Evolutionary conservation across 768 basidiomycete genomes (phyloP).

Genomic region (Rhodotorula graminis): DNA sequence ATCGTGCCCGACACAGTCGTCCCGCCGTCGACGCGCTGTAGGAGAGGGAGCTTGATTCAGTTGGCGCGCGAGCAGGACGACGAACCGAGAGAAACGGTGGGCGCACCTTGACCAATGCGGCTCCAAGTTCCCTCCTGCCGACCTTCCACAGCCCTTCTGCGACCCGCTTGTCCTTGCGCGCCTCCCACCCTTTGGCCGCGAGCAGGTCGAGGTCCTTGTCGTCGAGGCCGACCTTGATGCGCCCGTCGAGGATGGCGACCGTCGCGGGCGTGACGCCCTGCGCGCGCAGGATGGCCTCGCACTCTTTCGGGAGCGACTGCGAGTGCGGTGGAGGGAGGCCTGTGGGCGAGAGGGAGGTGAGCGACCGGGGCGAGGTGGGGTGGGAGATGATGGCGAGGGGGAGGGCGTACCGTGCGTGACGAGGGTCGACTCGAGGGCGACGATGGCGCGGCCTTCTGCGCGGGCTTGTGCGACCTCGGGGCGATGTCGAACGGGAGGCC

Average conservation of each 20-base stretch:
- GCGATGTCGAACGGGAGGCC: conserved; percentile 60
- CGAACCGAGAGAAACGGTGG: not conserved
- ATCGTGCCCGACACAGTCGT: conserved; percentile 54
- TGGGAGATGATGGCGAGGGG: not conserved
- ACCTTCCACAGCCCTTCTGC: conserved; percentile 53
- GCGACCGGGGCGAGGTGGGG: too few species aligned
- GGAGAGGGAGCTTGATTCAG: conserved; percentile 36
- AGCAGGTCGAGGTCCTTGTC: conserved; percentile 62
- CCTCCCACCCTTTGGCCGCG: conserved; percentile 53
- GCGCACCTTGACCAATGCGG: conserved; percentile 61
- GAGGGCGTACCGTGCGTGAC: conserved; percentile 65
- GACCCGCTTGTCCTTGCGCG: conserved; percentile 14
- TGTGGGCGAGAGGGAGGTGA: not conserved
- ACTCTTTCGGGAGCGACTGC: conserved; percentile 24
- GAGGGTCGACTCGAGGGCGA: conserved; percentile 86
- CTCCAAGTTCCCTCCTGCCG: conserved; percentile 72
- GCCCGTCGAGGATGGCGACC: conserved; percentile 74
- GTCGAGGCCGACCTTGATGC: conserved; percentile 77
- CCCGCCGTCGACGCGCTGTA: conserved; percentile 60
- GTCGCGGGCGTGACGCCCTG: conserved; percentile 83
- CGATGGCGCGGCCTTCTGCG: conserved; percentile 60
- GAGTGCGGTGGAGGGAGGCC: conserved; percentile 38
- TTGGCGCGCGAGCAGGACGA: too few species aligned
- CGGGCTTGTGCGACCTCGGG: conserved; percentile 82
- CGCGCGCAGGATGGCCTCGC: conserved; percentile 48